These are phyloP conservation scores for Eustoma russellianum DNA, from an alignment of 257 asterid genomes.

Conservation along the genomic window DNA sequence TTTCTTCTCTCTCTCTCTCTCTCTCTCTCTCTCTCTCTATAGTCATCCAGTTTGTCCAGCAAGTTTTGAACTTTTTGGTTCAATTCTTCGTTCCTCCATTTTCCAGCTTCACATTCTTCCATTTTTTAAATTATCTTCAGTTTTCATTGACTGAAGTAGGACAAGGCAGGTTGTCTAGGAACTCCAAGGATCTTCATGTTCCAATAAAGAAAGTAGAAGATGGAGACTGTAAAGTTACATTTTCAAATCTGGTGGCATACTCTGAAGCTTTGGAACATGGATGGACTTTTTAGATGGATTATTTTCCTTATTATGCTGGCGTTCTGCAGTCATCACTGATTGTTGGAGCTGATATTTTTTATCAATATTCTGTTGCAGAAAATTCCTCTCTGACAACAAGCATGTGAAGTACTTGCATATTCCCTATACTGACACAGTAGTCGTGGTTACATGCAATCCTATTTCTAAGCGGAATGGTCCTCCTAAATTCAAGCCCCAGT, in stretches of 20 bases:
- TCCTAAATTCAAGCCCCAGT: constrained; percentile 62
- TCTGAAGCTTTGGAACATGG: too few relatives aligned
- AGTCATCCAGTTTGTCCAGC: neutral
- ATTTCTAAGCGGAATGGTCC: constrained; percentile 62
- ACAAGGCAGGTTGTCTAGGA: too few relatives aligned
- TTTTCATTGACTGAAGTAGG: neutral
- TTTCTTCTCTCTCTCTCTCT: neutral
- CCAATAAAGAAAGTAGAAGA: too few relatives aligned
- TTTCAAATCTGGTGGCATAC: too few relatives aligned
- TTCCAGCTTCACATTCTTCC: neutral
- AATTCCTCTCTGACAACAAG: constrained; percentile 80
- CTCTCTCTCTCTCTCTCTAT: too few relatives aligned
- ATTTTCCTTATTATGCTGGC: too few relatives aligned
- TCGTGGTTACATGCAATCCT: constrained; percentile 89
- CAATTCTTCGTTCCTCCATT: too few relatives aligned
- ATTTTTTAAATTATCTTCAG: neutral
- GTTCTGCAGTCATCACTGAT: neutral
- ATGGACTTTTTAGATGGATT: too few relatives aligned
- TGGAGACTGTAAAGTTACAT: too few relatives aligned
- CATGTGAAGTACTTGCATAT: constrained; percentile 84
- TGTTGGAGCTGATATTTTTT: neutral
- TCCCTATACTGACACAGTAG: constrained; percentile 88
- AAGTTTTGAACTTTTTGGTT: neutral
- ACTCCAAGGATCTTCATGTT: too few relatives aligned
- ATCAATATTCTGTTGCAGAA: constrained; percentile 41